A percentile compares a stretch with the other conserved stretches of the same genome.
Evolutionary conservation across 139 green algal species (phyloP).

Genomic region (Volvox africanus): DNA sequence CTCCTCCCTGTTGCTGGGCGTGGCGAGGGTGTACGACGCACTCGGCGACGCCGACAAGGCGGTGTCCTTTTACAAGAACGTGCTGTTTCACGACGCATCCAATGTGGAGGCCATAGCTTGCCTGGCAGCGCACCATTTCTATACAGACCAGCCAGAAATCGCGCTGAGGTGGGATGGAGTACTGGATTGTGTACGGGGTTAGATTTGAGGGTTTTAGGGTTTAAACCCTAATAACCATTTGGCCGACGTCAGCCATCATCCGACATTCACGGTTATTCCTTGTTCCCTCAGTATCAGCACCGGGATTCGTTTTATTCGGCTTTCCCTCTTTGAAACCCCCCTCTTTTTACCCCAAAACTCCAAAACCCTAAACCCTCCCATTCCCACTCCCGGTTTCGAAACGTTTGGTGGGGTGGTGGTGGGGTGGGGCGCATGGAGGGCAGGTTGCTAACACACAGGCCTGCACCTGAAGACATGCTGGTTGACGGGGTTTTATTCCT

Average conservation of each 20-base stretch:
- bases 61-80: slow-evolving; percentile 63
- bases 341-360: no score
- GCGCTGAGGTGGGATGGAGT: slow-evolving; percentile 68
- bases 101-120: slow-evolving; percentile 88
- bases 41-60: slow-evolving; percentile 74
- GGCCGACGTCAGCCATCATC: no score
- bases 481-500: no score
- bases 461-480: no score
- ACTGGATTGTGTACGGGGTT: background rate
- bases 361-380: no score
- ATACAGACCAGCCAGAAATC: slow-evolving; percentile 89
- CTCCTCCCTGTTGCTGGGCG: slow-evolving; percentile 72
- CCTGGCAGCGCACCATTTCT: slow-evolving; percentile 83
- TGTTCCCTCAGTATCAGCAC: no score
- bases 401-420: background rate
- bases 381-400: background rate
- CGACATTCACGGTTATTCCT: no score
- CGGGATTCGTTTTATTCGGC: no score
- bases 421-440: background rate
- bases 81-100: slow-evolving; percentile 72
- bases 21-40: slow-evolving; percentile 80
- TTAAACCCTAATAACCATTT: no score
- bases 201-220: no score
- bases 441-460: no score
- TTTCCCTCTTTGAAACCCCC: no score